Conservation (phyloP, 345 rosid species). For the Gossypium mustelinum region DNA sequence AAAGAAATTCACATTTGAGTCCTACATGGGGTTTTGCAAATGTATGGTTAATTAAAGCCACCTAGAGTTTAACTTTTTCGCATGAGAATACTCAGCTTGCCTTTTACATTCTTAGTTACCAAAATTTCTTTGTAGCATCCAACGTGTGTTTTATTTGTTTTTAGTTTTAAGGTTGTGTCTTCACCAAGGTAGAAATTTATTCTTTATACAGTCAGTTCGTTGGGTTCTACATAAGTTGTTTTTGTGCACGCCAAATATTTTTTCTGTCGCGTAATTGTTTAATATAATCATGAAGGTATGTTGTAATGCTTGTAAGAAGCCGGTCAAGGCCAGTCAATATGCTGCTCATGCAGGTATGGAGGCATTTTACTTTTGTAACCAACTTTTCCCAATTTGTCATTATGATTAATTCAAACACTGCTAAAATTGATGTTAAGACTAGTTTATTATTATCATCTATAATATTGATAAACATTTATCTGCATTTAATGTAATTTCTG, state of each 20-base stretch:
- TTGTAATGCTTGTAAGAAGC: slow-evolving; percentile 74
- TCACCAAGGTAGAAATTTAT: background rate
- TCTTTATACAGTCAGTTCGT: background rate
- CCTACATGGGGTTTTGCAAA: background rate
- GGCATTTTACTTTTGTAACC: slow-evolving; percentile 16
- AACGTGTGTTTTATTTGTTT: background rate
- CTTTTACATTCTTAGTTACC: background rate
- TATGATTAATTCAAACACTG: background rate
- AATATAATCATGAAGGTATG: slow-evolving; percentile 43
- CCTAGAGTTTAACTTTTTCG: background rate
- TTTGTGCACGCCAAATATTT: background rate
- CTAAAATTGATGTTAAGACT: background rate
- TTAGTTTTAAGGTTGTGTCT: background rate
- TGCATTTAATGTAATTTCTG: background rate
- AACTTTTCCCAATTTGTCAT: background rate
- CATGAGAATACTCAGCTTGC: background rate
- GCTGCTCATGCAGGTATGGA: slow-evolving; percentile 59
- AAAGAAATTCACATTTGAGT: background rate
- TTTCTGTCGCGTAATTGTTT: slow-evolving; percentile 14
- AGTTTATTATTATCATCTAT: background rate
- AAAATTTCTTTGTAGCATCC: background rate
- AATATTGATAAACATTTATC: slow-evolving; percentile 6
- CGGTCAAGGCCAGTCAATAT: slow-evolving; percentile 60
- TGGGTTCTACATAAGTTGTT: background rate
- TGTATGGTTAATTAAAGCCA: slow-evolving; percentile 1